Evolutionary conservation across 352 stramenopile species (phyloP).

Genomic region (Pythium rhizo-oryzae): DNA sequence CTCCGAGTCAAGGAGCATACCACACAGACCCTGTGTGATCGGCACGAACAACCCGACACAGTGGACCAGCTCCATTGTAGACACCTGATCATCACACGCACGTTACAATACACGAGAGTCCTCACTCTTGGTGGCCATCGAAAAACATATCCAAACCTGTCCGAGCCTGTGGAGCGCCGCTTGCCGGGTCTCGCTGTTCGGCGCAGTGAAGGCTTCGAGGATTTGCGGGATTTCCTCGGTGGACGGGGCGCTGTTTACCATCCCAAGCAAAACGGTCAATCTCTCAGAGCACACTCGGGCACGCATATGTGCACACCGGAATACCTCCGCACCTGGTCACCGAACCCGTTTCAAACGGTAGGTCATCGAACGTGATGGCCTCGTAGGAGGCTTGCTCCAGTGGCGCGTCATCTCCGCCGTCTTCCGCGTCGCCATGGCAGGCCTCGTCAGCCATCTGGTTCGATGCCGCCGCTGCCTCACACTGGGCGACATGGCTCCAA

Average conservation of each 20-base stretch:
- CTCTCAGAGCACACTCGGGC: not conserved
- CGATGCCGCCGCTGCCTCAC: not conserved
- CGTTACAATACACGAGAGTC: not conserved
- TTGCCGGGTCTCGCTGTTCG: constrained; percentile 14
- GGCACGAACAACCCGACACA: constrained; percentile 41
- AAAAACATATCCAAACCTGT: constrained; percentile 29
- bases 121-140: too few species aligned
- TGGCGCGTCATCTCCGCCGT: not conserved
- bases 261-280: not conserved
- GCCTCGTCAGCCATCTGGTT: not conserved
- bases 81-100: constrained; percentile 35
- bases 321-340: constrained; percentile 8
- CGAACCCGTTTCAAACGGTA: constrained; percentile 19
- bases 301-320: not conserved
- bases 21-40: constrained; percentile 34
- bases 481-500: constrained; percentile 4
- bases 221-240: constrained; percentile 43
- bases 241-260: constrained; percentile 34
- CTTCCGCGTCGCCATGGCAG: not conserved
- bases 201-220: constrained; percentile 33
- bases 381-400: constrained; percentile 22
- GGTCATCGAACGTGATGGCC: constrained; percentile 28
- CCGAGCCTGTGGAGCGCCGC: constrained; percentile 37
- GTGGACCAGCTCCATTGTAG: constrained; percentile 54
- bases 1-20: constrained; percentile 39